Evolutionary conservation across 106 monocot genomes (phyloP).

Genomic region (Phalaenopsis aphrodite): DNA sequence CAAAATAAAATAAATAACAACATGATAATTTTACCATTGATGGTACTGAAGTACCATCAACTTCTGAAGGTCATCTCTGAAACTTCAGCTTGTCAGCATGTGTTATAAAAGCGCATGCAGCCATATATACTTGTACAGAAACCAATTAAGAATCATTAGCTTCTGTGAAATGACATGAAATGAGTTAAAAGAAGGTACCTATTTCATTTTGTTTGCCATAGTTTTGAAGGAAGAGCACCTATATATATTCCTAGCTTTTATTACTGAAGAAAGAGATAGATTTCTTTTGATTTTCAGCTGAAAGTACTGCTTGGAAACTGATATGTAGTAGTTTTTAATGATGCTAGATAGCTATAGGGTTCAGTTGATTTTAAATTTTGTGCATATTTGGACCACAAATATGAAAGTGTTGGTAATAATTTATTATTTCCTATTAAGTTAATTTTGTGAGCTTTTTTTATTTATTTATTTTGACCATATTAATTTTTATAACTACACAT

Average conservation of each 20-base stretch:
- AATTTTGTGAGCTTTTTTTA: too few relatives aligned
- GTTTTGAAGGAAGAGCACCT: not conserved
- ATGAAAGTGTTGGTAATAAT: too few relatives aligned
- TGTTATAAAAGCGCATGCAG: too few relatives aligned
- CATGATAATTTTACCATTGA: too few relatives aligned
- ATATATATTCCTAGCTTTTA: not conserved
- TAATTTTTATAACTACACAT: too few relatives aligned
- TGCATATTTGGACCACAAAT: too few relatives aligned
- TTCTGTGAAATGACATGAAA: not conserved
- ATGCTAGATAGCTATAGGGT: not conserved
- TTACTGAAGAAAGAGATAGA: not conserved
- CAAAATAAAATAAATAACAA: too few relatives aligned
- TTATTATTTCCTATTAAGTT: too few relatives aligned
- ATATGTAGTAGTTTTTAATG: not conserved
- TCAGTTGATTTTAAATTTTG: not conserved
- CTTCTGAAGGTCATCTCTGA: too few relatives aligned
- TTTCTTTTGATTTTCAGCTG: not conserved
- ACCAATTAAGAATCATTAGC: not conserved
- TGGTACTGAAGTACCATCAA: too few relatives aligned
- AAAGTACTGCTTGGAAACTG: not conserved
- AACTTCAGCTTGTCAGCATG: too few relatives aligned
- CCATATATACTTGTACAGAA: not conserved
- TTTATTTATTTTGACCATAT: too few relatives aligned
- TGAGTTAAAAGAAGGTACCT: not conserved
- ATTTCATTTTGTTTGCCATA: not conserved